Evolutionary conservation across 495 filamentous ascomycete genomes (phyloP).

Genomic region (Daldinia caldariorum): DNA sequence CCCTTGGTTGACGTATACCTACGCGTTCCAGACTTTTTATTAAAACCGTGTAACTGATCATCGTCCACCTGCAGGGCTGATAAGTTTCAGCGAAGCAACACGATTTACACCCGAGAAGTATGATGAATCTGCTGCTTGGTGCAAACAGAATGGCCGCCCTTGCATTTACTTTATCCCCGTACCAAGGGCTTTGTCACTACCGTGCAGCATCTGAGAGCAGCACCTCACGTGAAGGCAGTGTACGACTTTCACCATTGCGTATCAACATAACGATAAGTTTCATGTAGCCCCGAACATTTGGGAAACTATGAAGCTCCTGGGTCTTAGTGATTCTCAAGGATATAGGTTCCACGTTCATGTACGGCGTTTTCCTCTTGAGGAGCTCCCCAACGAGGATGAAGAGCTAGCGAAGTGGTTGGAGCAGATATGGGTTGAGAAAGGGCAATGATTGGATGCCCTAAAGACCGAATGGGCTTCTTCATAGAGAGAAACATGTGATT

Average conservation of each 20-base stretch:
- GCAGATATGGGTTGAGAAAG: slow-evolving; percentile 64
- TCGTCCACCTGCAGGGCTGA: slow-evolving; percentile 57
- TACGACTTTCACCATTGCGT: slow-evolving; percentile 68
- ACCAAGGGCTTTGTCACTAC: slow-evolving; percentile 66
- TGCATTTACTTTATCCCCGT: slow-evolving; percentile 64
- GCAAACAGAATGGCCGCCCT: slow-evolving; percentile 55
- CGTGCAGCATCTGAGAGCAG: slow-evolving; percentile 61
- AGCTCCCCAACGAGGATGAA: slow-evolving; percentile 58
- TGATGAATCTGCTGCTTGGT: slow-evolving; percentile 59
- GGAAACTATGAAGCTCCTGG: slow-evolving; percentile 55
- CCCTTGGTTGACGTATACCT: slow-evolving; percentile 7
- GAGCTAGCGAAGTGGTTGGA: slow-evolving; percentile 63
- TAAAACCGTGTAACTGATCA: slow-evolving; percentile 10
- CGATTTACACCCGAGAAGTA: slow-evolving; percentile 64
- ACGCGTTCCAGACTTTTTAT: slow-evolving; percentile 12
- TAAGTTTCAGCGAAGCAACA: slow-evolving; percentile 68
- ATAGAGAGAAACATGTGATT: slow-evolving; percentile 14
- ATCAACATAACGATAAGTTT: slow-evolving; percentile 58
- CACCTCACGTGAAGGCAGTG: slow-evolving; percentile 64
- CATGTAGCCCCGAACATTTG: slow-evolving; percentile 61
- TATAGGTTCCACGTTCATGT: slow-evolving; percentile 64
- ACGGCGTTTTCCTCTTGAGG: slow-evolving; percentile 56
- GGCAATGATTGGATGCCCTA: slow-evolving; percentile 59
- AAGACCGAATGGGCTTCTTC: slow-evolving; percentile 38
- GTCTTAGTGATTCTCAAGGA: slow-evolving; percentile 50